Conservation (phyloP, 2,329 filamentous ascomycete species). For the Fusarium torulosum region DNA sequence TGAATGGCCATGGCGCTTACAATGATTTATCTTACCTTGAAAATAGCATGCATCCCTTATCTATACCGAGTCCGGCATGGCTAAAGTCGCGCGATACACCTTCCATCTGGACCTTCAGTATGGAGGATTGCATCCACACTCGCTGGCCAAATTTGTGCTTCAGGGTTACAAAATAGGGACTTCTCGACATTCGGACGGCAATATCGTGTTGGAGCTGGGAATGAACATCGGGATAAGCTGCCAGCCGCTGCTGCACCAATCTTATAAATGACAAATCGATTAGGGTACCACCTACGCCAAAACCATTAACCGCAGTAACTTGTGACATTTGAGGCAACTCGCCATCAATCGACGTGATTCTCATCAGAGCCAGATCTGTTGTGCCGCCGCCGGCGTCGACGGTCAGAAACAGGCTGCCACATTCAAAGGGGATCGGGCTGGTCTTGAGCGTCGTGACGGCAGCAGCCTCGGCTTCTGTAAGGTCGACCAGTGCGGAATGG, state of each 20-base stretch:
- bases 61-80: slow-evolving; percentile 55
- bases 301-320: slow-evolving; percentile 6
- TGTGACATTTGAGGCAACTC: slow-evolving; percentile 1
- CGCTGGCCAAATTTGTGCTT: slow-evolving; percentile 61
- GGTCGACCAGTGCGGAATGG: slow-evolving; percentile 58
- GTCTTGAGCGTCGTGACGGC: slow-evolving; percentile 55
- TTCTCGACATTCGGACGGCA: slow-evolving; percentile 54
- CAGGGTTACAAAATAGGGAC: slow-evolving; percentile 55
- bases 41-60: slow-evolving; percentile 57
- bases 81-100: slow-evolving; percentile 57
- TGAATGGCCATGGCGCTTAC: too few relatives aligned
- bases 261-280: slow-evolving; percentile 59
- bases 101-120: slow-evolving; percentile 59
- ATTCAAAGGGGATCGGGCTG: background rate
- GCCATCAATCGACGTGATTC: background rate
- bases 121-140: slow-evolving; percentile 56
- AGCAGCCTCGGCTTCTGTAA: slow-evolving; percentile 63
- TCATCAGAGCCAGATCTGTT: slow-evolving; percentile 9
- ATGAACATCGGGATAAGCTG: slow-evolving; percentile 53
- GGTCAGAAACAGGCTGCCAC: slow-evolving; percentile 1
- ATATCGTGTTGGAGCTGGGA: slow-evolving; percentile 55
- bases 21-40: slow-evolving; percentile 52
- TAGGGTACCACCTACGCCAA: slow-evolving; percentile 57
- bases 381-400: slow-evolving; percentile 11
- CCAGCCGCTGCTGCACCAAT: slow-evolving; percentile 55